Conservation (phyloP, 805 yeast species). For the Spathaspora sp. region DNA sequence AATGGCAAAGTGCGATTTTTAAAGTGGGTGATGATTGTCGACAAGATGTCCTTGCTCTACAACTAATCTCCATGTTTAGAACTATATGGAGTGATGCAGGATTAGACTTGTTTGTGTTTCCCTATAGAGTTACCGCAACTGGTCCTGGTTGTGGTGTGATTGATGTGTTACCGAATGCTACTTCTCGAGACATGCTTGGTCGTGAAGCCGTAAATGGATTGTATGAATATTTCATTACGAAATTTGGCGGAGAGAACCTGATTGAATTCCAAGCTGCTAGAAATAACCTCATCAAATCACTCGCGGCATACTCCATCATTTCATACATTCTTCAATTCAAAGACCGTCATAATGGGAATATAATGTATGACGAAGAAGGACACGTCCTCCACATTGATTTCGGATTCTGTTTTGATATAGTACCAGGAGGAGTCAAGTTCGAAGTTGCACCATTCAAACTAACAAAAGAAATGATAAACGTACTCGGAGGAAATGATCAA, state of each 20-base stretch:
- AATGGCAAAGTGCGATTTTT: constrained; percentile 94
- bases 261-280: constrained; percentile 89
- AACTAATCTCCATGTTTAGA: constrained; percentile 85
- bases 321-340: constrained; percentile 90
- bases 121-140: constrained; percentile 94
- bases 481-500: constrained; percentile 82
- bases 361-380: constrained; percentile 93
- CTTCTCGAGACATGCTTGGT: constrained; percentile 97
- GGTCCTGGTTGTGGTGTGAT: constrained; percentile 99
- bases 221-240: constrained; percentile 85
- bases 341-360: constrained; percentile 97
- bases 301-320: constrained; percentile 92
- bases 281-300: constrained; percentile 85
- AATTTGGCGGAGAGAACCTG: constrained; percentile 92
- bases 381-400: constrained; percentile 95
- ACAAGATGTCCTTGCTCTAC: constrained; percentile 93
- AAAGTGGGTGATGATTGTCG: constrained; percentile 99
- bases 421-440: constrained; percentile 97
- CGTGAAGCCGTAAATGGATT: constrained; percentile 98
- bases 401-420: constrained; percentile 98
- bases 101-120: constrained; percentile 85
- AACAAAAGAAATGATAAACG: constrained; percentile 93
- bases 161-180: constrained; percentile 93
- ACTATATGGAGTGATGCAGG: constrained; percentile 88
- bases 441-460: constrained; percentile 98